Evolutionary conservation across 179 eudicot species (phyloP).

Genomic region (Silene vulgaris): DNA sequence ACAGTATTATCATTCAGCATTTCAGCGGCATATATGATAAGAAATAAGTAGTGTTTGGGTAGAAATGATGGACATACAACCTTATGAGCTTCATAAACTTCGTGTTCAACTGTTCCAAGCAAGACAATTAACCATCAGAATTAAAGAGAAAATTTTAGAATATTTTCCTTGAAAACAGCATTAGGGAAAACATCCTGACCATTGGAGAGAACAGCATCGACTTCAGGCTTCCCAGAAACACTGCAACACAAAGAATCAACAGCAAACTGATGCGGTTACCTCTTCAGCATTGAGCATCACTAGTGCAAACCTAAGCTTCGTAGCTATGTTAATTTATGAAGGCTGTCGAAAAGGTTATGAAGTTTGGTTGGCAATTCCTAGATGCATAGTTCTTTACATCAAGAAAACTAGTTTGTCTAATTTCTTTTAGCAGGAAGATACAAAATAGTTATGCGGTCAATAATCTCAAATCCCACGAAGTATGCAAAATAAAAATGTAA

Average conservation of each 20-base stretch:
- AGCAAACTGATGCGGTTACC: conserved; percentile 17
- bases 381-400: background rate
- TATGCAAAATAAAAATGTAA: background rate
- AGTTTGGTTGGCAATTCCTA: background rate
- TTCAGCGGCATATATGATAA: background rate
- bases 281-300: conserved; percentile 3
- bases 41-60: background rate
- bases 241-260: conserved; percentile 39
- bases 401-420: background rate
- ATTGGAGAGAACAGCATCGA: conserved; percentile 71
- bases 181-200: conserved; percentile 44
- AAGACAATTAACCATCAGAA: conserved; percentile 21
- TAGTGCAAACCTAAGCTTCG: background rate
- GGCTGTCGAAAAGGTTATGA: background rate
- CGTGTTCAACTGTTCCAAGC: conserved; percentile 57
- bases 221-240: conserved; percentile 55
- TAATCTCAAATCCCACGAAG: background rate
- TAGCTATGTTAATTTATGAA: background rate
- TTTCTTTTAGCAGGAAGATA: background rate
- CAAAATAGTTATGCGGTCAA: background rate
- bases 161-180: background rate
- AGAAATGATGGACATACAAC: conserved; percentile 34
- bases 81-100: conserved; percentile 70
- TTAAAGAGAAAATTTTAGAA: background rate
- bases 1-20: background rate